phyloP scores from a whole-genome alignment of 2,329 filamentous ascomycete genomes.

The Aspergillus melleus region DNA sequence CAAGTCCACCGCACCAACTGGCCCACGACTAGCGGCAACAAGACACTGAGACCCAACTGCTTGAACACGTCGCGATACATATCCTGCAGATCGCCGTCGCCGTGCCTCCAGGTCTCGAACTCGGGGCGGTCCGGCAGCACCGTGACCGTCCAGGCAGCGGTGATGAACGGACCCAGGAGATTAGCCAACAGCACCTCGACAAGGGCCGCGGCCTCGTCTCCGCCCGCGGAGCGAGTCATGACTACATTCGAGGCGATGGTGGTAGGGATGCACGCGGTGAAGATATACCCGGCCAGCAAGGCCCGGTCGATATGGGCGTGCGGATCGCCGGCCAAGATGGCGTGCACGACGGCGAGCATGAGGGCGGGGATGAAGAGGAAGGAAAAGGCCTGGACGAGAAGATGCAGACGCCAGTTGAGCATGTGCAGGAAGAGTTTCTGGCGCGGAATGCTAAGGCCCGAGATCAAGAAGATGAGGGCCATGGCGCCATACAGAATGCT shows the following conservation, averaged over 20 bases:
- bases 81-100: slow-evolving; percentile 54
- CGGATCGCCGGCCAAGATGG: slow-evolving; percentile 48
- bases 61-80: slow-evolving; percentile 69
- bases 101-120: slow-evolving; percentile 44
- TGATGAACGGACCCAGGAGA: slow-evolving; percentile 66
- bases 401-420: slow-evolving; percentile 66
- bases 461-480: slow-evolving; percentile 69
- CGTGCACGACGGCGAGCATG: slow-evolving; percentile 57
- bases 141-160: slow-evolving; percentile 61
- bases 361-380: slow-evolving; percentile 66
- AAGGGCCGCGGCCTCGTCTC: slow-evolving; percentile 65
- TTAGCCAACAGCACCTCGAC: slow-evolving; percentile 72
- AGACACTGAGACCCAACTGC: slow-evolving; percentile 66
- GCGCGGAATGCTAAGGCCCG: slow-evolving; percentile 67
- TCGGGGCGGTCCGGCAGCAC: slow-evolving; percentile 48
- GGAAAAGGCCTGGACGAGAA: slow-evolving; percentile 66
- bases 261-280: slow-evolving; percentile 68
- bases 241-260: slow-evolving; percentile 73
- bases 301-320: slow-evolving; percentile 59
- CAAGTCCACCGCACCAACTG: slow-evolving; percentile 61
- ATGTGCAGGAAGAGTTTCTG: slow-evolving; percentile 62
- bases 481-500: slow-evolving; percentile 67
- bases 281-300: slow-evolving; percentile 67
- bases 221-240: slow-evolving; percentile 69
- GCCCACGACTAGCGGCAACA: slow-evolving; percentile 64